Evolutionary conservation across 495 filamentous ascomycete species (phyloP), one percentile per base, ranked within the genome.

Genomic region (Tuber melanosporum): DNA sequence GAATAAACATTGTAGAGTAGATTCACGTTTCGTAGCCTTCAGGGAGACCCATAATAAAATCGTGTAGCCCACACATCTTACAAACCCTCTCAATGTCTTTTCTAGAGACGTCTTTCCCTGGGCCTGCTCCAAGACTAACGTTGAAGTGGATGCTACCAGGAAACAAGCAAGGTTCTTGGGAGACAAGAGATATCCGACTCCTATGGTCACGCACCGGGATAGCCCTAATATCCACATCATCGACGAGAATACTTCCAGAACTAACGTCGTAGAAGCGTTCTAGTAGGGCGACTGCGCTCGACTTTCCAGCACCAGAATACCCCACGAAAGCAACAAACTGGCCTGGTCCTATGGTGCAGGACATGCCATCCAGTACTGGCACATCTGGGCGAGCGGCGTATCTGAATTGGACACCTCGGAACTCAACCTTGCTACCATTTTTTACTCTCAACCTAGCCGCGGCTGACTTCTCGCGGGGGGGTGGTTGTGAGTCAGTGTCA

Each of bases 241-340:
- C 86, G 26, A 91, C 82, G 17, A 86, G 26, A 57, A 90, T 84
- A 0, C 83, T 77, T 2, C 89, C 89, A 3, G 85, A 81, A 43
- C 84, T 81, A 0, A 87, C 86, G 20, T 80, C 81, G 78, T 89
- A 89, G 76, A 88, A 87, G 2, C 87, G 83, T 72, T 88, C 85
- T 3, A 89, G 78, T 14, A 89, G 83, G 0, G 83, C 78, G 66
- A 89, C 82, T 39, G 86, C 85, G 0, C 86, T 87, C 0, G 85
- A 86, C 73, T 91, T 91, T 6, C 90, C 90, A 0, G 88, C 87
- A 0, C 90, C 90, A 4, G 87, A 89, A 0, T 88, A 84, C 3
- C 90, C 90, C 6, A 91, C 89, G 0, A 91, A 79, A 0, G 89
- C 90, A 9, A 87, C 86, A 20, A 87, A 88, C 71, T 89, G 87